Evolutionary conservation across 2,329 filamentous ascomycete genomes (phyloP).

Genomic region (Colletotrichum sublineola): DNA sequence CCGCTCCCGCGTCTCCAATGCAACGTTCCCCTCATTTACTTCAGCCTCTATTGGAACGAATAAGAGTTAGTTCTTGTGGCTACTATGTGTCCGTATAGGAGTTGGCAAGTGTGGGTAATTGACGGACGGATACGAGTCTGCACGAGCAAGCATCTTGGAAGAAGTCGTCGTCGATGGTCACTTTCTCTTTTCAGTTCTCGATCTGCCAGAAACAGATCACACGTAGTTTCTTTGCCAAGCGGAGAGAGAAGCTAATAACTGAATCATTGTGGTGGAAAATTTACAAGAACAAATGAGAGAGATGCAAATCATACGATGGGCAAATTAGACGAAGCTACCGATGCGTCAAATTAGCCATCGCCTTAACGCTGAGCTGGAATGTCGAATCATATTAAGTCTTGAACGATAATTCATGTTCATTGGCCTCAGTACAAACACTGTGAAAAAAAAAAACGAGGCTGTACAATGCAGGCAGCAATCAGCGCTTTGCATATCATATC

Average conservation of each 20-base stretch:
- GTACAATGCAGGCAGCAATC: no score
- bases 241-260: not conserved
- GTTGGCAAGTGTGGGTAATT: constrained; percentile 8
- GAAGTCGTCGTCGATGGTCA: not conserved
- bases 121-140: not conserved
- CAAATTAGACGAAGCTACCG: no score
- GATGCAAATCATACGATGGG: no score
- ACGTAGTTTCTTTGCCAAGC: not conserved
- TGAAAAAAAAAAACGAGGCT: no score
- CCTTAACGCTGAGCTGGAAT: not conserved
- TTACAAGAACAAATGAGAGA: not conserved
- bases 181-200: not conserved
- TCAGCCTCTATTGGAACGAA: constrained; percentile 2
- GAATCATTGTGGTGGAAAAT: not conserved
- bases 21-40: constrained; percentile 16
- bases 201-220: not conserved
- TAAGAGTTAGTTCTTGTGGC: not conserved
- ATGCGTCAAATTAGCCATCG: no score
- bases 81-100: not conserved
- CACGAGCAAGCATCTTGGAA: not conserved
- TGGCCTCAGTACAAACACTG: not conserved
- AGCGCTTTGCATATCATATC: no score
- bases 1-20: constrained; percentile 10
- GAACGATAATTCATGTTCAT: no score
- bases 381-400: not conserved